A percentile compares a stretch with the other conserved stretches of the same genome.
These are phyloP conservation scores for Hemisphaericaspora nanyangensis DNA, from an alignment of 805 yeast species.

Conservation along the genomic window DNA sequence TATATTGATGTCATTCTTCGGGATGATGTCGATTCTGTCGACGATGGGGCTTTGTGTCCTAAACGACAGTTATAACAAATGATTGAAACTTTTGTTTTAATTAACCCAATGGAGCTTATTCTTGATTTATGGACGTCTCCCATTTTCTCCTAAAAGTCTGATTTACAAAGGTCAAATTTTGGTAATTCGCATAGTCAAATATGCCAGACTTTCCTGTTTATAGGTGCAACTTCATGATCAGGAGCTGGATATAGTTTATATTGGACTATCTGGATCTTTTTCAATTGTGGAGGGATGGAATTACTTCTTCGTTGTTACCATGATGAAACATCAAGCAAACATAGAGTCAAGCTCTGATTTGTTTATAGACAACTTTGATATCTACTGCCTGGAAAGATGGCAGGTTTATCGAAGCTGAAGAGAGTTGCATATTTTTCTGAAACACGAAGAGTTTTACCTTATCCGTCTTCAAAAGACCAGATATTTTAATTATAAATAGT, in stretches of 20 bases:
- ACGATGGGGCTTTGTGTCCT: conserved; percentile 56
- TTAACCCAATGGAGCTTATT: conserved; percentile 88
- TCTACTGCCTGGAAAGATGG: conserved; percentile 47
- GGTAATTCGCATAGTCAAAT: conserved; percentile 58
- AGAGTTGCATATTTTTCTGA: conserved; percentile 57
- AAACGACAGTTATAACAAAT: conserved; percentile 78
- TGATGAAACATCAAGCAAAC: conserved; percentile 80
- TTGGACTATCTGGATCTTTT: background rate
- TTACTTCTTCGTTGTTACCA: conserved; percentile 11
- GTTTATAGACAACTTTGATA: conserved; percentile 12
- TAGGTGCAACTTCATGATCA: conserved; percentile 13
- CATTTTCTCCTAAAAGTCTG: conserved; percentile 6
- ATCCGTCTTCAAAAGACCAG: background rate
- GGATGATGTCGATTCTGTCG: conserved; percentile 36
- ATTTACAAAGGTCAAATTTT: background rate
- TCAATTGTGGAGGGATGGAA: conserved; percentile 5
- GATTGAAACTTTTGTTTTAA: conserved; percentile 22
- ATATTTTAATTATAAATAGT: background rate
- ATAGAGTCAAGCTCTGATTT: conserved; percentile 91
- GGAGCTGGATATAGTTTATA: conserved; percentile 14
- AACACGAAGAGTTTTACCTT: background rate
- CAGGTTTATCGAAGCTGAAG: conserved; percentile 50
- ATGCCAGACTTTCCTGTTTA: conserved; percentile 47
- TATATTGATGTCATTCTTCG: background rate
- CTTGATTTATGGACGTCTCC: conserved; percentile 60